Percentiles rank a stretch among this genome's conserved stretches.
phyloP scores from a whole-genome alignment of 192 early-diverging fungal species.

The Linnemannia hyalina region DNA sequence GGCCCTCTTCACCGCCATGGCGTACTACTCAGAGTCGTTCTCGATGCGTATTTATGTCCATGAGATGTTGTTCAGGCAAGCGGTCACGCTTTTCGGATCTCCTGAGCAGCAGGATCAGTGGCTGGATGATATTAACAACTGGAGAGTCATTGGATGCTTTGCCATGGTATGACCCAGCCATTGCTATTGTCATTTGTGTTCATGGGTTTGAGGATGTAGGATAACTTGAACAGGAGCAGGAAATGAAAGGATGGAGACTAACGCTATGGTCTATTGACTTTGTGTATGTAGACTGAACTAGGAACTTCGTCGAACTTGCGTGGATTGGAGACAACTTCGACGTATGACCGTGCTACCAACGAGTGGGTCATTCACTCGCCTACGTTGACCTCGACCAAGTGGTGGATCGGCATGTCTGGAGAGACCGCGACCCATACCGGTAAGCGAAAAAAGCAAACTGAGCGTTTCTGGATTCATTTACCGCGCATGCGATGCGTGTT shows the following conservation, averaged over 20 bases:
- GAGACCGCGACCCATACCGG: conserved; percentile 72
- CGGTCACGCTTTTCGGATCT: conserved; percentile 64
- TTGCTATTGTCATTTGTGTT: not conserved
- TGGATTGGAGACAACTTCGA: conserved; percentile 72
- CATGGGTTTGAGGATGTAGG: not conserved
- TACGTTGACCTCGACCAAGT: conserved; percentile 69
- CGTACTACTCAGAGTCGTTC: conserved; percentile 65
- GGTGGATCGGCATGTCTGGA: conserved; percentile 75
- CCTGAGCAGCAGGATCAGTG: conserved; percentile 63
- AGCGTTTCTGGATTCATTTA: not conserved
- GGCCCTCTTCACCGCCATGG: conserved; percentile 50
- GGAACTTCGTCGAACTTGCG: conserved; percentile 69
- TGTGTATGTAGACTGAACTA: conserved; percentile 65
- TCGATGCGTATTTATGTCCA: conserved; percentile 72
- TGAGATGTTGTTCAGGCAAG: conserved; percentile 64
- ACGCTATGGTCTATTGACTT: not conserved
- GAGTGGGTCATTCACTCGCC: conserved; percentile 74
- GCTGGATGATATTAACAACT: conserved; percentile 63
- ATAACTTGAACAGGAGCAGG: not conserved
- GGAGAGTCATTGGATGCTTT: conserved; percentile 68
- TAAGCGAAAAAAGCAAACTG: conserved; percentile 1
- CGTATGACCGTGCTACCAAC: conserved; percentile 65
- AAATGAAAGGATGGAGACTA: too few species aligned
- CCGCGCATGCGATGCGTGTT: not conserved
- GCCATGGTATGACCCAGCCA: conserved; percentile 61